Conservation (phyloP, 352 stramenopile genomes). For the Pythium apleroticum region DNA sequence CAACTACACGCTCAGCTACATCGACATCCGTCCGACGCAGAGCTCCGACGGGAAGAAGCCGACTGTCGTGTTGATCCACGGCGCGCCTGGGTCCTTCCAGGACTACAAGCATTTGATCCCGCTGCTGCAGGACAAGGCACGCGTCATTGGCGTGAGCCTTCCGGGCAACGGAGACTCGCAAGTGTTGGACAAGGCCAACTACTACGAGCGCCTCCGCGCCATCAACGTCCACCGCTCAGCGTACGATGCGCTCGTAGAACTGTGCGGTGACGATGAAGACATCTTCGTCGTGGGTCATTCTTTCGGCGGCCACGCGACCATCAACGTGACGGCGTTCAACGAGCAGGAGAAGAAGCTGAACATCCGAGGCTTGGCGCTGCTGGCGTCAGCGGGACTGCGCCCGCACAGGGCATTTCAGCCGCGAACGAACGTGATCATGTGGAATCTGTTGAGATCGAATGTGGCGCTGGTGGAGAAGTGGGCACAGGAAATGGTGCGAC, state of each 20-base stretch:
- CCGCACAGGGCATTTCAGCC: constrained; percentile 37
- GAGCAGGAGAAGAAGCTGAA: constrained; percentile 19
- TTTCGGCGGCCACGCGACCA: constrained; percentile 33
- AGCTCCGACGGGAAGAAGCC: constrained; percentile 9
- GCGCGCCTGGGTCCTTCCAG: constrained; percentile 49
- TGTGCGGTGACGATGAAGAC: constrained; percentile 23
- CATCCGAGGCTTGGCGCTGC: constrained; percentile 28
- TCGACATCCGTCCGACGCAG: constrained; percentile 20
- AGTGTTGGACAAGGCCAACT: constrained; percentile 20
- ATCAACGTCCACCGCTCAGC: constrained; percentile 21
- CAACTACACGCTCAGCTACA: constrained; percentile 25
- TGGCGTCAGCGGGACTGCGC: constrained; percentile 32
- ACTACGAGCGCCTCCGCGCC: constrained; percentile 26
- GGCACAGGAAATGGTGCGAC: constrained; percentile 15
- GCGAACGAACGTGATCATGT: constrained; percentile 14
- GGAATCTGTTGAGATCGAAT: constrained; percentile 22
- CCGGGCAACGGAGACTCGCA: constrained; percentile 30
- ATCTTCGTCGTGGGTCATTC: constrained; percentile 36
- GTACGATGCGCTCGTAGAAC: constrained; percentile 26
- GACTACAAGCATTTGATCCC: constrained; percentile 58
- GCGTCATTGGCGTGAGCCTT: constrained; percentile 32
- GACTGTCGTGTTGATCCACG: constrained; percentile 56
- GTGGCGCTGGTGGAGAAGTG: constrained; percentile 14
- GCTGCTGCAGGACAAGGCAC: constrained; percentile 28
- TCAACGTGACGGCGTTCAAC: constrained; percentile 28